Conservation (phyloP, 2,329 filamentous ascomycete species). For the Alternaria burnsii region DNA sequence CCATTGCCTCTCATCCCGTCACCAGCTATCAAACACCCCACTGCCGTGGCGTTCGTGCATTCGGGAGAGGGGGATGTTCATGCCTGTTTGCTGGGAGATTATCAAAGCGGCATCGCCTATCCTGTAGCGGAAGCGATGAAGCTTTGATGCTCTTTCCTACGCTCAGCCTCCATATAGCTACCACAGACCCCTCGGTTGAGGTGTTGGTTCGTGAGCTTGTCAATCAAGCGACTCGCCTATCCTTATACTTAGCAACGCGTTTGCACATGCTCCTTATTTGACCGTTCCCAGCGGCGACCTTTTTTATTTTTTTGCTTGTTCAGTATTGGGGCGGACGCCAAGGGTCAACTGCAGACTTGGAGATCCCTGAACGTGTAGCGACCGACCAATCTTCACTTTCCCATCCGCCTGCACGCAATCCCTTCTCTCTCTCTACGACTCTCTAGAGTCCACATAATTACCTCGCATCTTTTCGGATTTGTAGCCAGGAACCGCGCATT, state of each 20-base stretch:
- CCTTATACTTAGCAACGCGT: conserved; percentile 8
- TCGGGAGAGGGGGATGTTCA: conserved; percentile 8
- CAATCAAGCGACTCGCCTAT: conserved; percentile 4
- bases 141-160: conserved; percentile 10
- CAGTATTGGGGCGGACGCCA: conserved; percentile 32
- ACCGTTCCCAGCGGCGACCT: conserved; percentile 4
- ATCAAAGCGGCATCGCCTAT: conserved; percentile 22
- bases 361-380: conserved; percentile 34
- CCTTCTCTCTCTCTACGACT: conserved; percentile 33
- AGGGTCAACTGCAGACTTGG: conserved; percentile 25
- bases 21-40: conserved; percentile 42
- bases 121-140: conserved; percentile 8
- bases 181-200: conserved; percentile 23
- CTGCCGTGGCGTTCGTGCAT: conserved; percentile 31
- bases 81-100: conserved; percentile 17
- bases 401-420: conserved; percentile 26
- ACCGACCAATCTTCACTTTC: conserved; percentile 28
- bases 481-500: background rate
- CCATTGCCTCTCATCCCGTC: conserved; percentile 10
- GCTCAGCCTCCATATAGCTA: conserved; percentile 22
- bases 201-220: conserved; percentile 7
- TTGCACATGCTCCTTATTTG: conserved; percentile 6
- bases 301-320: conserved; percentile 22
- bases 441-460: conserved; percentile 1
- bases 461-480: background rate